Percentiles rank a stretch among this genome's conserved stretches.
Conservation (phyloP, 306 rosid species). For the Geum urbanum region DNA sequence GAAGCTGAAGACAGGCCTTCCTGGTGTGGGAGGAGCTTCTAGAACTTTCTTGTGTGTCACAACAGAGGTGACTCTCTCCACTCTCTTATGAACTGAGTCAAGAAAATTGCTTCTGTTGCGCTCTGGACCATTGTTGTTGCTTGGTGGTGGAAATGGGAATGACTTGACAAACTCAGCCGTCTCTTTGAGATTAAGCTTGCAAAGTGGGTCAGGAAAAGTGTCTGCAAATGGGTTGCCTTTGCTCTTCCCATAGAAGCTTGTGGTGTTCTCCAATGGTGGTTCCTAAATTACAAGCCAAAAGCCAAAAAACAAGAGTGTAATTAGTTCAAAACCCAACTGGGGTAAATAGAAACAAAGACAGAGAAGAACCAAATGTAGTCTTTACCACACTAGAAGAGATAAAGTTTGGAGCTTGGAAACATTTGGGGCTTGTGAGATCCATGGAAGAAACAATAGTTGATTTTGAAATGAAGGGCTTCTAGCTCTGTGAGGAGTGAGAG, state of each 20-base stretch:
- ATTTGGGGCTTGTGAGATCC: slow-evolving; percentile 60
- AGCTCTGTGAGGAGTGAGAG: background rate
- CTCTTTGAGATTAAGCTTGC: slow-evolving; percentile 80
- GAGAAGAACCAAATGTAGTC: slow-evolving; percentile 3
- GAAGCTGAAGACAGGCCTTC: slow-evolving; percentile 83
- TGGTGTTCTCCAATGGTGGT: slow-evolving; percentile 40
- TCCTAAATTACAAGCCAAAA: slow-evolving; percentile 44
- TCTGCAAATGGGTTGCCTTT: slow-evolving; percentile 65
- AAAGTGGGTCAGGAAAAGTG: slow-evolving; percentile 73
- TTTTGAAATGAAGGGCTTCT: background rate
- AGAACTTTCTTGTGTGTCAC: slow-evolving; percentile 43
- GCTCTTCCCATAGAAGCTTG: slow-evolving; percentile 50
- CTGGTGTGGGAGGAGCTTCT: slow-evolving; percentile 87
- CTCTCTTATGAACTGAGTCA: slow-evolving; percentile 51
- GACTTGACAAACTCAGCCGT: slow-evolving; percentile 97
- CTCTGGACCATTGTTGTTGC: slow-evolving; percentile 25
- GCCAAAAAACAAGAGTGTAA: slow-evolving; percentile 8
- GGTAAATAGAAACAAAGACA: background rate
- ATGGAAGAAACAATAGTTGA: slow-evolving; percentile 21
- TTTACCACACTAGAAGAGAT: slow-evolving; percentile 53
- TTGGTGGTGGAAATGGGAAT: slow-evolving; percentile 50
- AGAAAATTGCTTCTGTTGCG: slow-evolving; percentile 28
- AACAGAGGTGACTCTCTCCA: slow-evolving; percentile 42
- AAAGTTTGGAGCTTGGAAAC: slow-evolving; percentile 46
- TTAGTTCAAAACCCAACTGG: background rate